Evolutionary conservation across 208 protist genomes (phyloP).

Genomic region (Angomonas deanei): DNA sequence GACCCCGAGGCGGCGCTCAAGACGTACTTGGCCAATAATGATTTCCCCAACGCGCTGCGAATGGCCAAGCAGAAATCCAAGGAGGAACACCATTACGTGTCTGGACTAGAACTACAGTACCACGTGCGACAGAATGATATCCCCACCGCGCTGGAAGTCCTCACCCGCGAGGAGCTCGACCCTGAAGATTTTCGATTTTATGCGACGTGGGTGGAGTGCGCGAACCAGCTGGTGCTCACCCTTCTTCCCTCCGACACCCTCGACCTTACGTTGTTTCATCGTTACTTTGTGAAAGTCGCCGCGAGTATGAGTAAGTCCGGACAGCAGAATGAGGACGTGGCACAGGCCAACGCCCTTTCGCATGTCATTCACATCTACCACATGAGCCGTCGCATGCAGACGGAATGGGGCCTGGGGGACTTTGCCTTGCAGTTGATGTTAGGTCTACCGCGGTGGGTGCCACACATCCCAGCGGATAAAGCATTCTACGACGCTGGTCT

Average conservation of each 20-base stretch:
- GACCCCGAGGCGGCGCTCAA: constrained; percentile 87
- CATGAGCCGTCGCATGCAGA: constrained; percentile 47
- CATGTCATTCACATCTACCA: constrained; percentile 86
- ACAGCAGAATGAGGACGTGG: constrained; percentile 77
- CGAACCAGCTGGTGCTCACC: constrained; percentile 40
- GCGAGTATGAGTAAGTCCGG: constrained; percentile 74
- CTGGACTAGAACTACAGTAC: constrained; percentile 73
- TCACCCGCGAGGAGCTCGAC: constrained; percentile 57
- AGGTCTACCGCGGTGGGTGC: constrained; percentile 89
- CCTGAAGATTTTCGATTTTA: constrained; percentile 89
- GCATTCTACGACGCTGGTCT: constrained; percentile 96
- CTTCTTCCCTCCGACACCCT: constrained; percentile 35
- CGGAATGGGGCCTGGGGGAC: constrained; percentile 60
- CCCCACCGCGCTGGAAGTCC: constrained; percentile 48
- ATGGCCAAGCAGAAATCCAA: constrained; percentile 57
- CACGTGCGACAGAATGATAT: constrained; percentile 53
- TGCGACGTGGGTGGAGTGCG: constrained; percentile 69
- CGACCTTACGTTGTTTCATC: constrained; percentile 57
- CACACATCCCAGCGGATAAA: constrained; percentile 90
- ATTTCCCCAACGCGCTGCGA: constrained; percentile 78
- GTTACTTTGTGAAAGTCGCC: constrained; percentile 50
- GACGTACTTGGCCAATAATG: constrained; percentile 76
- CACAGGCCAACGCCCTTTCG: constrained; percentile 50
- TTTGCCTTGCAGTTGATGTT: constrained; percentile 84
- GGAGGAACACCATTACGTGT: constrained; percentile 69